A percentile compares a stretch with the other conserved stretches of the same genome.
Conservation (phyloP, 148 eudicot species). For the Cornus controversa region DNA sequence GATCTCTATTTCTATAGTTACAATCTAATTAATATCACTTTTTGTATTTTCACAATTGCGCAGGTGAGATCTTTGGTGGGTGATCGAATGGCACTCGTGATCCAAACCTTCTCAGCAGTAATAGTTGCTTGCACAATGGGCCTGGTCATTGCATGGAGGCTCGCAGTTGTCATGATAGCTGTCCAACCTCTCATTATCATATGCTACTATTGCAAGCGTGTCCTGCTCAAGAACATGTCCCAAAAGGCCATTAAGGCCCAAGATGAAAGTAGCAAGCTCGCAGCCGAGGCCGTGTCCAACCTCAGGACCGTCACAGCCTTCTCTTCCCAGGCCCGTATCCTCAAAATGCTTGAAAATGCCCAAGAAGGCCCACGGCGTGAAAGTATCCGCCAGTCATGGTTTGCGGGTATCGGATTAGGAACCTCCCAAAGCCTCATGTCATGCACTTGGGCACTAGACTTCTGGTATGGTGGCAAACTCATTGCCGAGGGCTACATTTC, state of each 20-base stretch:
- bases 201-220: slow-evolving; percentile 58
- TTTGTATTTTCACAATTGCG: background rate
- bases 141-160: slow-evolving; percentile 68
- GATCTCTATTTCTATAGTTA: background rate
- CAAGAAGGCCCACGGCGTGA: slow-evolving; percentile 71
- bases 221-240: slow-evolving; percentile 73
- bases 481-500: slow-evolving; percentile 49
- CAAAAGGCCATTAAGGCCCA: slow-evolving; percentile 72
- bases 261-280: slow-evolving; percentile 66
- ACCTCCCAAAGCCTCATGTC: slow-evolving; percentile 58
- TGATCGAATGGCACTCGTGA: slow-evolving; percentile 70
- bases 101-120: slow-evolving; percentile 79
- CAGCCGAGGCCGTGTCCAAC: slow-evolving; percentile 83
- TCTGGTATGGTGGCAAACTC: slow-evolving; percentile 85
- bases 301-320: slow-evolving; percentile 77
- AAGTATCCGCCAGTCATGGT: slow-evolving; percentile 73
- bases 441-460: slow-evolving; percentile 70
- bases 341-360: slow-evolving; percentile 63
- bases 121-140: slow-evolving; percentile 77
- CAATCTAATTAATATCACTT: background rate
- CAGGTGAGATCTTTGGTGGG: slow-evolving; percentile 90
- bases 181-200: slow-evolving; percentile 70
- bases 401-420: slow-evolving; percentile 76
- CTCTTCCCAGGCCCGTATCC: slow-evolving; percentile 66
- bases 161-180: slow-evolving; percentile 76